Evolutionary conservation across 768 basidiomycete species (phyloP).

Genomic region (Tricholoma furcatifolium): DNA sequence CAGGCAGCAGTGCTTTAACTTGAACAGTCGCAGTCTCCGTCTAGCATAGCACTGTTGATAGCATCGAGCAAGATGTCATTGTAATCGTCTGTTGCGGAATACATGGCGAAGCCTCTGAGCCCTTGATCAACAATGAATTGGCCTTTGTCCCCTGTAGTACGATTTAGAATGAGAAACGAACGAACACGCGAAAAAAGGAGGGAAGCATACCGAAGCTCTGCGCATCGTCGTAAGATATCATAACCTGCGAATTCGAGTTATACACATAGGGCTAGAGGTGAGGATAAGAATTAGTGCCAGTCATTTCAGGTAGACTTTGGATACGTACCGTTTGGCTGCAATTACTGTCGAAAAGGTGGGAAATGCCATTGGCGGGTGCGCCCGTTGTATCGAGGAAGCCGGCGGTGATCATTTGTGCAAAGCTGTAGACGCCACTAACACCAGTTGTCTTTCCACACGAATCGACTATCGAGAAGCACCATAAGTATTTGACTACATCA

Average conservation of each 20-base stretch:
- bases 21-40: too few species aligned
- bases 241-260: conserved; percentile 44
- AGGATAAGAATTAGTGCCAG: not conserved
- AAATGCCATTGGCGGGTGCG: conserved; percentile 45
- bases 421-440: conserved; percentile 55
- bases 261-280: conserved; percentile 63
- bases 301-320: not conserved
- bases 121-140: conserved; percentile 50
- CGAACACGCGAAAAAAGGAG: not conserved
- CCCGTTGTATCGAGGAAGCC: conserved; percentile 54
- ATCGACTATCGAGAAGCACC: conserved; percentile 1
- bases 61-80: conserved; percentile 55
- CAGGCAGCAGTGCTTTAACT: too few species aligned
- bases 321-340: conserved; percentile 72
- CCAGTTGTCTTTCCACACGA: conserved; percentile 49
- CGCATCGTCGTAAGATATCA: conserved; percentile 71
- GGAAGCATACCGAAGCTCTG: conserved; percentile 46
- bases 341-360: conserved; percentile 56
- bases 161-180: not conserved
- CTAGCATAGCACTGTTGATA: conserved; percentile 40
- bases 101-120: conserved; percentile 65
- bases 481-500: not conserved
- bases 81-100: conserved; percentile 65
- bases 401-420: conserved; percentile 54
- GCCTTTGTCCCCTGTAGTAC: conserved; percentile 50